Evolutionary conservation across 768 basidiomycete genomes (phyloP), one percentile per base, ranked within the genome.

Genomic region (Clitopilus hobsonii): DNA sequence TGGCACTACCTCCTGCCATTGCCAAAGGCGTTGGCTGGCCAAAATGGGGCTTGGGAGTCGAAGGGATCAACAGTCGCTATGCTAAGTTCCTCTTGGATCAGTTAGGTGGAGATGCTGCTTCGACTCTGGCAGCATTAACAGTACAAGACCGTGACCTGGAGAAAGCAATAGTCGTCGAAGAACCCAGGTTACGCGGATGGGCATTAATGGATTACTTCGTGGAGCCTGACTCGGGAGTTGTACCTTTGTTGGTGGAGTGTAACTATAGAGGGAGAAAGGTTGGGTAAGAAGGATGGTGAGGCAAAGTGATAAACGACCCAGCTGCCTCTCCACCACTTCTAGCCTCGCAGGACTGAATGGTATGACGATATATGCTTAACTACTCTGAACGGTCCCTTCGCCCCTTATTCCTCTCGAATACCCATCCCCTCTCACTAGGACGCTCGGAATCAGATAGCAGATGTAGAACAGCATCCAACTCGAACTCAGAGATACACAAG

Each of bases 11-110:
- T 6, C 77, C 87, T 4, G 71, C 78, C 8, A 75, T 96, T 22
- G 91, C 95, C 4, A 81, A 80, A 60, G 94, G 94, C 0, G 84
- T 92, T 62, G 92, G 93, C 13, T 93, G 86, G 85, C 91, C 91
- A 0, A 71, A 76, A 30, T 74, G 79, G 70, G 86, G 87, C 2
- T 63, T 94, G 6, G 94, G 94, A 4, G 74, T 94, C n/a, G 85
- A 91, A 65, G 94, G 94, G 1, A 85, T 94, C 36, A 98, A 98
- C 63, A 76, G 75, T 22, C 77, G 86, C n/a, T 71, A 92, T 2
- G 85, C 80, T 2, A 72, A 70, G 53, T 96, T 91, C 88, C 65
- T 94, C 18, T 64, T 93, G 41, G 77, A 81, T 32, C 69, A 72
- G 56, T 68, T 93, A 50, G 64, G 68, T 10, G 66, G 56, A 32